Base-by-base conservation (phyloP, 2,329 filamentous ascomycete genomes). In the Xylariomycetidae sp. region DNA sequence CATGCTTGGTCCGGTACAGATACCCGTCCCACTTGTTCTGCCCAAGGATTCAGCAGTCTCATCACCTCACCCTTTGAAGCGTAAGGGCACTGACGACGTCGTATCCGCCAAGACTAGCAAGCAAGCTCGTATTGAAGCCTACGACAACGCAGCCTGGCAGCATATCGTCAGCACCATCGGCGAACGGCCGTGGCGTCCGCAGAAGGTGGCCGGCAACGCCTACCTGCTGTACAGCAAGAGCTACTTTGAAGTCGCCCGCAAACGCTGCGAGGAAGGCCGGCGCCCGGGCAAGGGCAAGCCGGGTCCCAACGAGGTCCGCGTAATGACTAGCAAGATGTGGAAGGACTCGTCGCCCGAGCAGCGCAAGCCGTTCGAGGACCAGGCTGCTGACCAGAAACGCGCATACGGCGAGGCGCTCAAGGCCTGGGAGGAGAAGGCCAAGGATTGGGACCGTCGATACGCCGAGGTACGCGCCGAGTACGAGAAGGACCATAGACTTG, bases 311-410 rank as follows among this genome's bases (percentile, higher is more conserved):
- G 86, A 94, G 52, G 84, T 96, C 35, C 84, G 92, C 20, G 76
- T 80, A 31, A 86, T 88, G 56, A 76, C 92, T 8, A 89, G 89
- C 18, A 82, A 83, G 53, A 89, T 92, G 80, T 98, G 92, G 92
- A 85, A 83, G 47, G 82, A 85, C 31, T 79, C 85, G 0, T 61
- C 70, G 2, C 68, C 77, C 5, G 83, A 84, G 27, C 73, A 79
- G 47, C 85, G 82, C 52, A 72, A 74, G 53, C 89, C 88, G 1
- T 96, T 85, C 51, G 73, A 89, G 30, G 80, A 87, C 18, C 72
- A 81, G 54, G 85, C 84, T 4, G 71, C 79, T 34, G 70, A 71
- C 32, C 82, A 86, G 46, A 89, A 89, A 55, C 68, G 72, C 37
- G 67, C 61, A 2, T 84, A 88, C 45, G 66, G 66, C 18, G 65